Evolutionary conservation across 768 basidiomycete genomes (phyloP).

Genomic region (Scleroderma citrinum): DNA sequence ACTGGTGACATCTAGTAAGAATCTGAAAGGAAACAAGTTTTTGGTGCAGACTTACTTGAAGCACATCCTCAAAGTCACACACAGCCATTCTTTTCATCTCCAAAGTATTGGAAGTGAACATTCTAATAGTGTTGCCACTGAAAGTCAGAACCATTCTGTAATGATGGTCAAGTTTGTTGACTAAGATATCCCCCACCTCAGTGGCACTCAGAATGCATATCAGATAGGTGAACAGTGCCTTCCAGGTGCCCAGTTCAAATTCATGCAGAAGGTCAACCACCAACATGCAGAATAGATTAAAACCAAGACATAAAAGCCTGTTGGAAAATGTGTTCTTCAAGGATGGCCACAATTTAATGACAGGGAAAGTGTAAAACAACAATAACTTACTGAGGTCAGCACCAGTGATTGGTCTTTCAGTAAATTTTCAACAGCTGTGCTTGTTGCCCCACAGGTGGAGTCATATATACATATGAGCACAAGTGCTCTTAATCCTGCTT

Average conservation of each 20-base stretch:
- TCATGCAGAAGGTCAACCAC: slow-evolving; percentile 16
- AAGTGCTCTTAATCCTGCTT: no score
- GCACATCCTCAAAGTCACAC: slow-evolving; percentile 33
- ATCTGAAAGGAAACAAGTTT: no score
- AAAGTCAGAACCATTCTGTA: slow-evolving; percentile 28
- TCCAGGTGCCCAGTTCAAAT: slow-evolving; percentile 17
- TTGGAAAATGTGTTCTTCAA: no score
- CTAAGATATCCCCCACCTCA: background rate
- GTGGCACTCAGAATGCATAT: slow-evolving; percentile 12
- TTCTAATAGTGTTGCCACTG: slow-evolving; percentile 26
- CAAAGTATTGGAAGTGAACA: slow-evolving; percentile 27
- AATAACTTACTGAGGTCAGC: no score
- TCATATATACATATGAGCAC: no score
- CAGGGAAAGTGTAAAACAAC: no score
- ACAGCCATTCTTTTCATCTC: slow-evolving; percentile 32
- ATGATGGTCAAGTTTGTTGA: slow-evolving; percentile 8
- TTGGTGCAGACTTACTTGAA: slow-evolving; percentile 23
- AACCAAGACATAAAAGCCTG: no score
- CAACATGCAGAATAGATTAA: background rate
- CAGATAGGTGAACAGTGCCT: slow-evolving; percentile 13
- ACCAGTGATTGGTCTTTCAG: no score
- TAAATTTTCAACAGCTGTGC: no score
- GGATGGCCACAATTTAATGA: no score
- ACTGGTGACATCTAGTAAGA: no score
- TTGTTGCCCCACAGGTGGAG: no score